A percentile compares a stretch with the other conserved stretches of the same genome.
These are phyloP conservation scores for Fusarium sambucinum DNA, from an alignment of 2,329 filamentous ascomycete genomes.

Conservation along the genomic window DNA sequence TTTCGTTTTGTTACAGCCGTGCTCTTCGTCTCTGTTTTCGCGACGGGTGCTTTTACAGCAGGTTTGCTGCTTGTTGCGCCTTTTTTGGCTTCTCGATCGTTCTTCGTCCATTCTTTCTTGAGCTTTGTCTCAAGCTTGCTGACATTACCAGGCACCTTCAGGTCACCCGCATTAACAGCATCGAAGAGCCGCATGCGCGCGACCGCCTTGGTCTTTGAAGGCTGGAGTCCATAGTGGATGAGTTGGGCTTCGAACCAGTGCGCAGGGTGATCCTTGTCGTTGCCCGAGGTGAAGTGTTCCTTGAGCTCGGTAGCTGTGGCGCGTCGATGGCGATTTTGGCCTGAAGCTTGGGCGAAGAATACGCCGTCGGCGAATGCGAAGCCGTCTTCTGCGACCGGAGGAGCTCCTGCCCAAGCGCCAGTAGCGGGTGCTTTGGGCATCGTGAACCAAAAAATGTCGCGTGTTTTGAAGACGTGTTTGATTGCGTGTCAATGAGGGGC, in stretches of 20 bases:
- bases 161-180: constrained; percentile 61
- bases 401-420: constrained; percentile 27
- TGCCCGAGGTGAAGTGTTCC: constrained; percentile 58
- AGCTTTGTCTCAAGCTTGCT: constrained; percentile 64
- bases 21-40: constrained; percentile 2
- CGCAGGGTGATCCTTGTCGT: constrained; percentile 62
- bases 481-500: not conserved
- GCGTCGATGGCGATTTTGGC: constrained; percentile 60
- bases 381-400: constrained; percentile 47
- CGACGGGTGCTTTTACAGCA: not conserved
- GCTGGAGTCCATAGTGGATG: constrained; percentile 69
- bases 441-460: accelerated
- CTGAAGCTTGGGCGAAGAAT: constrained; percentile 59
- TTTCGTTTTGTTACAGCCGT: constrained; percentile 49
- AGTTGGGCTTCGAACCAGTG: constrained; percentile 74
- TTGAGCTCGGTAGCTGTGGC: constrained; percentile 59
- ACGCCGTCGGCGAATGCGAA: constrained; percentile 59
- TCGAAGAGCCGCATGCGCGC: constrained; percentile 71
- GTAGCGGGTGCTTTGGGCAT: constrained; percentile 22
- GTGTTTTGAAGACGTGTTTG: not conserved
- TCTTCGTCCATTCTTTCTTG: constrained; percentile 68
- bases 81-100: constrained; percentile 63
- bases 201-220: constrained; percentile 68
- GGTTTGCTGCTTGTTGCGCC: constrained; percentile 13
- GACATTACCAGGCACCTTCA: constrained; percentile 64